Evolutionary conservation across 371 early-diverging fungal species (phyloP).

Genomic region (Phascolomyces articulosus): DNA sequence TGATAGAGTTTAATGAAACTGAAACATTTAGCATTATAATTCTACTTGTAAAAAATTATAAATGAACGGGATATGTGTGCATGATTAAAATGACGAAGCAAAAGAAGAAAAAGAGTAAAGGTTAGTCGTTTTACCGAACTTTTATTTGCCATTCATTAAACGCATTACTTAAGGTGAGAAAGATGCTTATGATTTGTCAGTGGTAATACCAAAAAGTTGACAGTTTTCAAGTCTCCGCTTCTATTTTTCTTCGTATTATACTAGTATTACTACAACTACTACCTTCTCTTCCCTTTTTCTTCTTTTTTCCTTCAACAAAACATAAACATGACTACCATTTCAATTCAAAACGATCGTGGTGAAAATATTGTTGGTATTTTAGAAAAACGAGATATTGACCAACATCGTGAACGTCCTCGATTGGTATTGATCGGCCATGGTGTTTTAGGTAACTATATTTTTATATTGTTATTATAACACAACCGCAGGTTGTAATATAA

Average conservation of each 20-base stretch:
- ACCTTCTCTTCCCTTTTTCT: background rate
- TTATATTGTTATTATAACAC: background rate
- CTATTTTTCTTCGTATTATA: too few relatives aligned
- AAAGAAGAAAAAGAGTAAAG: too few relatives aligned
- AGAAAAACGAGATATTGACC: conserved; percentile 29
- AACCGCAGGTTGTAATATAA: too few relatives aligned
- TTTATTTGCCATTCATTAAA: background rate
- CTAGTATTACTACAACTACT: too few relatives aligned
- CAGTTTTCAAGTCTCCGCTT: background rate
- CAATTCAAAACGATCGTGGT: conserved; percentile 33
- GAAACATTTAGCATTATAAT: too few relatives aligned
- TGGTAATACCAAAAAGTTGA: background rate
- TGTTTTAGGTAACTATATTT: conserved; percentile 29
- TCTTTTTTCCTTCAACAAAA: background rate
- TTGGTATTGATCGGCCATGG: conserved; percentile 44
- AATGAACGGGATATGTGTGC: too few relatives aligned
- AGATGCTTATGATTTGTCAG: background rate
- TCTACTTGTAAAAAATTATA: too few relatives aligned
- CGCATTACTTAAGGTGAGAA: background rate
- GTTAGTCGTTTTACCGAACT: too few relatives aligned
- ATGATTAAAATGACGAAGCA: too few relatives aligned
- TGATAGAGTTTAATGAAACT: too few relatives aligned
- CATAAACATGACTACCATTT: conserved; percentile 11
- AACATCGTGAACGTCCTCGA: conserved; percentile 21
- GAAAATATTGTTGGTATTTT: conserved; percentile 48